A percentile compares a stretch with the other conserved stretches of the same genome.
Conservation (phyloP, 2,329 filamentous ascomycete species). For the Scedosporium apiospermum region DNA sequence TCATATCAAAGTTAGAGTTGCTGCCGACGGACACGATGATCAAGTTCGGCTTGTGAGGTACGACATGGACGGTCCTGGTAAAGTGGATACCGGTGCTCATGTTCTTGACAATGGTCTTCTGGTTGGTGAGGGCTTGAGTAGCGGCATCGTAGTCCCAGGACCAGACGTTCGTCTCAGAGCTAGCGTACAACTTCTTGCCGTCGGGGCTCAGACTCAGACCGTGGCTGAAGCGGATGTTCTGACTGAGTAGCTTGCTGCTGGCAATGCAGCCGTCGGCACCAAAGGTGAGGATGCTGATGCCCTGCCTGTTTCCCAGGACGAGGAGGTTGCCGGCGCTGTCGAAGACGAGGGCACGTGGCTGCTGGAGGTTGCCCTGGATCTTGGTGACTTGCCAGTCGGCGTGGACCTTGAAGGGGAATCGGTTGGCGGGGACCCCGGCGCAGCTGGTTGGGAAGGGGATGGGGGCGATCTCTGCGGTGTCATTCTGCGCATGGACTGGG, state of each 20-base stretch:
- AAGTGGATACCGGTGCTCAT: slow-evolving; percentile 30
- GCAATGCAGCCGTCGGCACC: slow-evolving; percentile 29
- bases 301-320: slow-evolving; percentile 24
- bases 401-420: slow-evolving; percentile 3
- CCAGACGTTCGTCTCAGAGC: slow-evolving; percentile 32
- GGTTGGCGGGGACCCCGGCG: neutral
- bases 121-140: slow-evolving; percentile 32
- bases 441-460: slow-evolving; percentile 6
- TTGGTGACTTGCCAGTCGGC: slow-evolving; percentile 4
- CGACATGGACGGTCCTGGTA: slow-evolving; percentile 25
- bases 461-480: neutral
- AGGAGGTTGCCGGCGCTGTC: slow-evolving; percentile 27
- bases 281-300: slow-evolving; percentile 29
- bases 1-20: slow-evolving; percentile 28
- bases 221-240: slow-evolving; percentile 26
- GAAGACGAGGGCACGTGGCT: slow-evolving; percentile 17
- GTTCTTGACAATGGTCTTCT: slow-evolving; percentile 26
- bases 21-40: slow-evolving; percentile 28
- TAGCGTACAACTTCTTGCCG: slow-evolving; percentile 27
- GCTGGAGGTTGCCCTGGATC: slow-evolving; percentile 1
- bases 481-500: slow-evolving; percentile 1
- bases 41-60: slow-evolving; percentile 25
- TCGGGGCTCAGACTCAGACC: slow-evolving; percentile 28
- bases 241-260: slow-evolving; percentile 24
- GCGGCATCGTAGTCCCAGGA: slow-evolving; percentile 47